A percentile compares a stretch with the other conserved stretches of the same genome.
Evolutionary conservation across 345 rosid genomes (phyloP).

Genomic region (Tarenaya hassleriana): DNA sequence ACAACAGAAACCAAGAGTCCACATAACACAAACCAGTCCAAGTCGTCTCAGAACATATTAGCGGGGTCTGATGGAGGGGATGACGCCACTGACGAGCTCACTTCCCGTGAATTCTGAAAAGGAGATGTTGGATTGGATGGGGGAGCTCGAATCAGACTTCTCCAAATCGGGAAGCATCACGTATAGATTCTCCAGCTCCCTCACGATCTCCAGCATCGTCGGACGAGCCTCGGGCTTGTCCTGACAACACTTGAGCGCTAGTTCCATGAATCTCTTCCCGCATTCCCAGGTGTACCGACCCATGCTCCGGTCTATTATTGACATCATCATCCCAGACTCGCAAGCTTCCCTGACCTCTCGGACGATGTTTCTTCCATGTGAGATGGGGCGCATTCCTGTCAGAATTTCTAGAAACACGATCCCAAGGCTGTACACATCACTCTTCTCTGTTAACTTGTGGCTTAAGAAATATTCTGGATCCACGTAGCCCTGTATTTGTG

Average conservation of each 20-base stretch:
- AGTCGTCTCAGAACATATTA: too few relatives aligned
- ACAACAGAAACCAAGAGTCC: too few relatives aligned
- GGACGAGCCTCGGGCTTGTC: constrained; percentile 34
- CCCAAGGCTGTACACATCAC: too few relatives aligned
- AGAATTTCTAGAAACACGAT: constrained; percentile 47
- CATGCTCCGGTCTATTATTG: constrained; percentile 40
- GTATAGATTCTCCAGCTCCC: constrained; percentile 42
- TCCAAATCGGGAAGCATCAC: constrained; percentile 23
- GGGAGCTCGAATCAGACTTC: constrained; percentile 16
- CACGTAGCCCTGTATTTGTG: constrained; percentile 41
- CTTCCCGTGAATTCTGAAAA: constrained; percentile 26
- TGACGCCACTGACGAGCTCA: constrained; percentile 41
- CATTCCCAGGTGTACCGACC: constrained; percentile 39
- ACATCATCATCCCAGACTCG: constrained; percentile 34
- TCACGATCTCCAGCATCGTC: constrained; percentile 39
- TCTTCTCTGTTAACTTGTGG: constrained; percentile 42
- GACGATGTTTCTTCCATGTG: constrained; percentile 42
- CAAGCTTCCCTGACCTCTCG: constrained; percentile 41
- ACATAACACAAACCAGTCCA: too few relatives aligned
- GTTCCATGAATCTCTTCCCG: constrained; percentile 34
- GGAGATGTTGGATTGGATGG: constrained; percentile 19
- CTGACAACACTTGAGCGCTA: constrained; percentile 39
- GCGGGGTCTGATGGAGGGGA: constrained; percentile 45
- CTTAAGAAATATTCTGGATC: constrained; percentile 49
- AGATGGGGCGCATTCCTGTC: constrained; percentile 43